Evolutionary conservation across 2,329 filamentous ascomycete species (phyloP), one percentile per base, ranked within the genome.

Genomic region (Fusarium domesticum): DNA sequence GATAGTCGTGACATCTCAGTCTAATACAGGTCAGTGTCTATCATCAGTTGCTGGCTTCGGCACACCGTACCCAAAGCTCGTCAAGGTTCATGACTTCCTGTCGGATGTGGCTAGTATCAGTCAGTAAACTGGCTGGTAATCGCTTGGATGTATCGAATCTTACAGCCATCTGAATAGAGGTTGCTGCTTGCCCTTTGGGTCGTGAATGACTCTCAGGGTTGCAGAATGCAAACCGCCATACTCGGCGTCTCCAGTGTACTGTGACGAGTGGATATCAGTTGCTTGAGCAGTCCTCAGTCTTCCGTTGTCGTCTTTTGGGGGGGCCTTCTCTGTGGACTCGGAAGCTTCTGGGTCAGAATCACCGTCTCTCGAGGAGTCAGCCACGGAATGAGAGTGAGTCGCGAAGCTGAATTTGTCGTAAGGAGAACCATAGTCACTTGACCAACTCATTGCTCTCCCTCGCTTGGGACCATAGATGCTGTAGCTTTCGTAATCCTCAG

Each of bases 121-220:
- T 63, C 25, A 65, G 54, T n/a, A 18, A n/a, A n/a, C n/a, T n/a
- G n/a, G n/a, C n/a, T n/a, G n/a, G 15, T 6, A 8, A 16, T 23
- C 17, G 6, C 6, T 6, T 2, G 20, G 4, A 3, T 11, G 3
- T 2, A 8, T 11, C 16, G 6, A 16, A 20, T 59, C 60, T 44
- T 39, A 69, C 64, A 73, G 63, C 70, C 71, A 74, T 50, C 64
- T 64, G 35, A 71, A 74, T 0, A 73, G 48, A 7, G 68, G 60
- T 11, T 65, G 60, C 4, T 56, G 58, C 20, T 58, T 60, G 5
- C 53, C 59, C 35, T 56, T 61, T 4, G 59, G 42, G 16, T 68
- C 66, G 18, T 70, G 62, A 0, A 71, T 51, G 10, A 65, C 53
- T 2, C 64, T 70, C 36, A 73, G 47, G 17, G 59, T 60, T 1